Evolutionary conservation across 177 flowering plant genomes (phyloP), one percentile per base, ranked within the genome.

Genomic region (Vitis hybrid): DNA sequence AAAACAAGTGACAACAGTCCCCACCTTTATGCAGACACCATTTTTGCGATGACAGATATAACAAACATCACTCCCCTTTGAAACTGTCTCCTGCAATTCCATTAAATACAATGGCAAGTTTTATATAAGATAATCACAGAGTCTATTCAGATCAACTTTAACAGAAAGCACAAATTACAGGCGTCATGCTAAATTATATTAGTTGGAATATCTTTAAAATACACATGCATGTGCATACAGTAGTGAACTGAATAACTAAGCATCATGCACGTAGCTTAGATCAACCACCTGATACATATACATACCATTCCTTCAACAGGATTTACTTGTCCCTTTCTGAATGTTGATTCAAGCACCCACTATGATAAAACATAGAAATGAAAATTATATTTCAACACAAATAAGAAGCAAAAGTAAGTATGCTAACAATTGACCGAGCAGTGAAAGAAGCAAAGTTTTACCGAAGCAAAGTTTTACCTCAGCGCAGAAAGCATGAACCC

Each of bases 401-500:
- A 1, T 14, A 68, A 16, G 16, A 64, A 13, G 5, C 64, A 19
- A 20, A 60, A n/a, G 19, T 18, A 58, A 33, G 13, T 51, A 10
- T 29, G 9, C 20, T 11, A 51, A 53, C 10, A 45, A 64, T 26
- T 12, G 22, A 39, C 62, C 0, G 13, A 15, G 15, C 13, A 65
- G 55, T 29, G 26, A 72, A 10, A 26, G 55, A 26, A 10, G 6
- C 7, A 76, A 31, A 18, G 26, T 5, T 11, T 80, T 70, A 96
- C 99, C 97, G 55, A 26, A 10, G 6, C 8, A 76, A 33, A 18
- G 26, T 5, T 11, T 80, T 70, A 96, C 99, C 97, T 96, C 98
- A 51, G 99, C 98, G 83, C 99, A 96, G 70, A 89, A 87, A 69
- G 97, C 95, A 82, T 96, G 99, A 61, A 93, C 83, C 99, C 99